Evolutionary conservation across 257 asterid genomes (phyloP).

Genomic region (Solanum ahanhuiri): DNA sequence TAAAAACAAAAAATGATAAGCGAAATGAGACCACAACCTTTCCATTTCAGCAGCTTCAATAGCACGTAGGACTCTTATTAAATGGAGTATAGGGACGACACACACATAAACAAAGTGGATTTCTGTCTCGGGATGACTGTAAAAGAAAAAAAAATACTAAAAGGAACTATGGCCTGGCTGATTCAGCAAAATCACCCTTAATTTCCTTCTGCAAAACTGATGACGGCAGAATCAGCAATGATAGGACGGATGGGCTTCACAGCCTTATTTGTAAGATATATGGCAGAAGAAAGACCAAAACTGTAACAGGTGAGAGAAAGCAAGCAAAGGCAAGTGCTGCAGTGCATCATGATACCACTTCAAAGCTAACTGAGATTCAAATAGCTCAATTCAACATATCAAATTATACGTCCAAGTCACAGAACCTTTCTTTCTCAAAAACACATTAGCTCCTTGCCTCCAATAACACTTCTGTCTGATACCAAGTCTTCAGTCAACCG

Average conservation of each 20-base stretch:
- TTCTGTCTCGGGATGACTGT: constrained; percentile 14
- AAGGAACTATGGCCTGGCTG: constrained; percentile 35
- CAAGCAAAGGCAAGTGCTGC: constrained; percentile 16
- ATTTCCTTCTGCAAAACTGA: constrained; percentile 23
- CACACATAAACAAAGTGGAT: constrained; percentile 8
- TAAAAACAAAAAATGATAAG: not conserved
- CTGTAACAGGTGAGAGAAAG: constrained; percentile 11
- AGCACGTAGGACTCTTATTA: constrained; percentile 29
- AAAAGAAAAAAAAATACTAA: constrained; percentile 19
- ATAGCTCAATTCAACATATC: constrained; percentile 10
- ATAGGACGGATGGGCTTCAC: constrained; percentile 31
- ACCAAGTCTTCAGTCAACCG: constrained; percentile 29
- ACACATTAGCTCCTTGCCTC: constrained; percentile 4
- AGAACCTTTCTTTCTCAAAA: constrained; percentile 20
- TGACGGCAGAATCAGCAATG: constrained; percentile 17
- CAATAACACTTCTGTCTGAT: constrained; percentile 7
- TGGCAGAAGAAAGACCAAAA: constrained; percentile 20
- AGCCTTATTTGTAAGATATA: constrained; percentile 44
- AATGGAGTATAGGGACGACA: constrained; percentile 5
- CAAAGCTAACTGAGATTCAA: constrained; percentile 6
- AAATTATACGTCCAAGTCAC: constrained; percentile 13
- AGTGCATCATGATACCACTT: constrained; percentile 36
- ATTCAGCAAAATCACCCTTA: constrained; percentile 47
- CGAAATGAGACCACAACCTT: constrained; percentile 32
- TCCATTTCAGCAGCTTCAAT: constrained; percentile 51